Evolutionary conservation across 2,329 filamentous ascomycete genomes (phyloP).

Genomic region (Chaetomium olivaceum): DNA sequence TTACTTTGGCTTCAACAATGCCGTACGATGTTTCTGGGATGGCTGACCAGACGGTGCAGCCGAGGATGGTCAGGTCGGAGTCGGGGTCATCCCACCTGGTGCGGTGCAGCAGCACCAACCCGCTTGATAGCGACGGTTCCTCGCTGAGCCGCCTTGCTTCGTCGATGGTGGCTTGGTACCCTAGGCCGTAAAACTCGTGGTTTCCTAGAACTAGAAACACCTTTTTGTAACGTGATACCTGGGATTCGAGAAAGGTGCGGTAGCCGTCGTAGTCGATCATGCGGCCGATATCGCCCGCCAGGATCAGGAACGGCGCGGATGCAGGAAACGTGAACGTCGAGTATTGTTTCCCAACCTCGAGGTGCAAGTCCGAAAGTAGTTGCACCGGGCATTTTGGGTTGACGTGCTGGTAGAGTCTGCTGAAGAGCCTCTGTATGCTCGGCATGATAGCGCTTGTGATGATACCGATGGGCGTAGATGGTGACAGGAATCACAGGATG

Average conservation of each 20-base stretch:
- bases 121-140: slow-evolving; percentile 43
- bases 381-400: slow-evolving; percentile 35
- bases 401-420: background rate
- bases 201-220: slow-evolving; percentile 55
- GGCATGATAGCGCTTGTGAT: background rate
- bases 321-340: slow-evolving; percentile 44
- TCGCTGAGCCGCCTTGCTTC: slow-evolving; percentile 41
- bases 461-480: too few species aligned
- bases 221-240: slow-evolving; percentile 44
- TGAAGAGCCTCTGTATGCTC: background rate
- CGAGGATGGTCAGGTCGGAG: slow-evolving; percentile 52
- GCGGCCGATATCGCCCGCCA: slow-evolving; percentile 54
- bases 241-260: slow-evolving; percentile 44
- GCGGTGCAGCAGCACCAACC: slow-evolving; percentile 48
- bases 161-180: slow-evolving; percentile 41
- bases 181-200: slow-evolving; percentile 54
- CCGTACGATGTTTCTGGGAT: slow-evolving; percentile 44
- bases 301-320: slow-evolving; percentile 46
- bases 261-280: slow-evolving; percentile 50
- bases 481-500: too few species aligned
- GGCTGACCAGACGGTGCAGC: slow-evolving; percentile 59
- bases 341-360: slow-evolving; percentile 50
- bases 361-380: slow-evolving; percentile 53
- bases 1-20: slow-evolving; percentile 47
- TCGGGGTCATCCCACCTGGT: slow-evolving; percentile 43